A percentile compares a stretch with the other conserved stretches of the same genome.
Evolutionary conservation across 179 eudicot species (phyloP).

Genomic region (Dionaea muscipula): DNA sequence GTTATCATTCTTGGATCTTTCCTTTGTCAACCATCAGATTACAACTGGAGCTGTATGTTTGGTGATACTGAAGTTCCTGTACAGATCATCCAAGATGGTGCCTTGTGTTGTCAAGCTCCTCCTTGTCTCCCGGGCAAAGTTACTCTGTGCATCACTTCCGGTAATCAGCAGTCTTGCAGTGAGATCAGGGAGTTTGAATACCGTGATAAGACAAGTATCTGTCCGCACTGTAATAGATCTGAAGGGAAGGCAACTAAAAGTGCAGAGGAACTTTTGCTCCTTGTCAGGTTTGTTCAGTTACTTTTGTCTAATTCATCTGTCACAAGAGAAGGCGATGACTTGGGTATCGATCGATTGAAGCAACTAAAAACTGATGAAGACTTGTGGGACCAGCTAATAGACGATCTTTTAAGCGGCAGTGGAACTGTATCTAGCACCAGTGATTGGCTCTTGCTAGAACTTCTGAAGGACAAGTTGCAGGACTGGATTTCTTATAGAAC

Average conservation of each 20-base stretch:
- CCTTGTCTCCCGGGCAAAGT: conserved; percentile 65
- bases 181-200: conserved; percentile 88
- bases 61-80: conserved; percentile 77
- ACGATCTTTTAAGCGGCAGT: conserved; percentile 40
- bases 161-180: conserved; percentile 69
- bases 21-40: conserved; percentile 50
- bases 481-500: conserved; percentile 53
- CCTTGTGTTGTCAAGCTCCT: conserved; percentile 69
- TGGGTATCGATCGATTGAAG: conserved; percentile 20
- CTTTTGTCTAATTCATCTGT: conserved; percentile 35
- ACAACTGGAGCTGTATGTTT: conserved; percentile 74
- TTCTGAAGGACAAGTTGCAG: conserved; percentile 69
- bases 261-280: conserved; percentile 59
- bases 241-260: conserved; percentile 33
- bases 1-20: conserved; percentile 76
- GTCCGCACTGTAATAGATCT: conserved; percentile 20
- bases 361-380: conserved; percentile 34
- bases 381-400: conserved; percentile 49
- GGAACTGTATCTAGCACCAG: conserved; percentile 36
- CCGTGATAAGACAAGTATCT: conserved; percentile 26
- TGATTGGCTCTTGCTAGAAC: conserved; percentile 72
- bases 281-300: conserved; percentile 60
- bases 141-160: conserved; percentile 55
- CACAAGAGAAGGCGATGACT: conserved; percentile 25
- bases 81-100: conserved; percentile 74